phyloP scores from a whole-genome alignment of 2,329 filamentous ascomycete genomes.

The Claviceps capensis region DNA sequence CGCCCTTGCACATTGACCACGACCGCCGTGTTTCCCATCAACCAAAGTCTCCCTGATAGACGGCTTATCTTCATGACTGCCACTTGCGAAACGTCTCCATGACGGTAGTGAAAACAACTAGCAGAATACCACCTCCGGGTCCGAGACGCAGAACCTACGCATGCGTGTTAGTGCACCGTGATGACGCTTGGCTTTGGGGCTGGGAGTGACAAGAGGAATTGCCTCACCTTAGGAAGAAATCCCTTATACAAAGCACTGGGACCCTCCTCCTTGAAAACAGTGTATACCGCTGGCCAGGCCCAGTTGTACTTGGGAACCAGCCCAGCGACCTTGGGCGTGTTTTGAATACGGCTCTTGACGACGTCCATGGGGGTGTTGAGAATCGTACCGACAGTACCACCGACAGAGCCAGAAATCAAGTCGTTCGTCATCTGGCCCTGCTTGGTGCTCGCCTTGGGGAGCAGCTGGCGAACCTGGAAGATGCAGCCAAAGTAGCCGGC shows the following conservation, averaged over 20 bases:
- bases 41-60: not conserved
- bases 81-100: conserved; percentile 81
- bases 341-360: conserved; percentile 96
- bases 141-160: conserved; percentile 34
- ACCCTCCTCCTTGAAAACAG: conserved; percentile 86
- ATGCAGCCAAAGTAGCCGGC: conserved; percentile 96
- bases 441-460: conserved; percentile 75
- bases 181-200: not conserved
- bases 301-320: conserved; percentile 92
- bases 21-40: not conserved
- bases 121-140: conserved; percentile 51
- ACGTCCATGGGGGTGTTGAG: conserved; percentile 95
- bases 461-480: conserved; percentile 79
- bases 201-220: conserved; percentile 14
- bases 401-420: conserved; percentile 70
- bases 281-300: conserved; percentile 79
- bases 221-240: conserved; percentile 88
- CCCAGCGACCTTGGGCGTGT: conserved; percentile 73
- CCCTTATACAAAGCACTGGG: conserved; percentile 92
- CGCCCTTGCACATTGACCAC: not conserved
- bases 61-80: conserved; percentile 12
- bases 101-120: conserved; percentile 76
- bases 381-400: conserved; percentile 79
- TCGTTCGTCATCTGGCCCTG: conserved; percentile 73
- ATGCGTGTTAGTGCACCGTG: conserved; percentile 3